Percentiles rank a stretch among this genome's conserved stretches.
These are phyloP conservation scores for Takakia lepidozioides DNA, from an alignment of 225 moss, liverwort and hornwort genomes.

Conservation along the genomic window DNA sequence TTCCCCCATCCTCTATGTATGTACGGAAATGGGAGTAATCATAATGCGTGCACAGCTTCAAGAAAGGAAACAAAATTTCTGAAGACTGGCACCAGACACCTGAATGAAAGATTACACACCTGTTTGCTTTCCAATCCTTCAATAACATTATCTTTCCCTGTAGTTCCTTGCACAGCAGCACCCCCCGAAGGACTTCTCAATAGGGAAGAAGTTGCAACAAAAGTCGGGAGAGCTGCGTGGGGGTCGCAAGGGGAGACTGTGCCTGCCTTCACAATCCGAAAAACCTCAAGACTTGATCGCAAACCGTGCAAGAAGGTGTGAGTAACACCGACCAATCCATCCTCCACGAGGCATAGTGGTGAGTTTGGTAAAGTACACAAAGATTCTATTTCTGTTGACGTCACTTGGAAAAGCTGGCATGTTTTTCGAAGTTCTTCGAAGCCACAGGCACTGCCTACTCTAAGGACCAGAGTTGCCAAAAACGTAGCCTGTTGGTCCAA, in stretches of 20 bases:
- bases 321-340: slow-evolving; percentile 18
- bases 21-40: too few relatives aligned
- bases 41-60: too few relatives aligned
- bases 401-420: slow-evolving; percentile 28
- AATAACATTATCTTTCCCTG: slow-evolving; percentile 10
- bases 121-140: slow-evolving; percentile 18
- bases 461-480: slow-evolving; percentile 29
- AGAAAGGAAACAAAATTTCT: too few relatives aligned
- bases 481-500: slow-evolving; percentile 24
- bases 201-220: slow-evolving; percentile 14
- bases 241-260: slow-evolving; percentile 6
- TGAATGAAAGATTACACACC: slow-evolving; percentile 10
- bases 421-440: slow-evolving; percentile 20
- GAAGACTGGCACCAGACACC: not conserved
- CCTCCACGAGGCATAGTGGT: slow-evolving; percentile 22
- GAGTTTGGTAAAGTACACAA: slow-evolving; percentile 22
- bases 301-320: slow-evolving; percentile 16
- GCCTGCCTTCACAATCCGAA: slow-evolving; percentile 7
- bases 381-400: slow-evolving; percentile 19
- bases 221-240: too few relatives aligned
- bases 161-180: slow-evolving; percentile 2
- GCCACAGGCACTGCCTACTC: slow-evolving; percentile 25
- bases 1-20: too few relatives aligned
- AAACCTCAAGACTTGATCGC: slow-evolving; percentile 21
- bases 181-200: slow-evolving; percentile 10